These are phyloP conservation scores for Solanum sejunctum DNA, from an alignment of 257 asterid genomes.

Conservation along the genomic window DNA sequence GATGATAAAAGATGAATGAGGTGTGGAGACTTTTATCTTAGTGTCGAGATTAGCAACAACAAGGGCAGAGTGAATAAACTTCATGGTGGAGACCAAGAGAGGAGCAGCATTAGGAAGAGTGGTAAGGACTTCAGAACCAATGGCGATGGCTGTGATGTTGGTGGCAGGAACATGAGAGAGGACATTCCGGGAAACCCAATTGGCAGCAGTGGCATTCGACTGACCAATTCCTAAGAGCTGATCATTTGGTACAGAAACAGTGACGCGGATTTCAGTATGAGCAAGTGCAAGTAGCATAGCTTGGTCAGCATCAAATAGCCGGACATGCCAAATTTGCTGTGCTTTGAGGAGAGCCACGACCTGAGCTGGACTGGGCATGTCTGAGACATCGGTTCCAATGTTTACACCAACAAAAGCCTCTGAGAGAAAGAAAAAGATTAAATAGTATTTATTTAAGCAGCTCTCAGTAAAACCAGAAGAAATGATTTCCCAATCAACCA, in stretches of 20 bases:
- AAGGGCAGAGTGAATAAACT: conserved; percentile 69
- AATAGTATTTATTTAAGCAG: neutral
- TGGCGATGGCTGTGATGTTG: conserved; percentile 69
- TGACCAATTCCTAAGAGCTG: conserved; percentile 78
- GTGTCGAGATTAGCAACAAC: conserved; percentile 67
- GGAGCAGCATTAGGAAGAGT: conserved; percentile 79
- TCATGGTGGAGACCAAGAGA: conserved; percentile 60
- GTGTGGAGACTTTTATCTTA: conserved; percentile 71
- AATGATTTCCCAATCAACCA: neutral
- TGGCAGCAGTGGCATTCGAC: conserved; percentile 75
- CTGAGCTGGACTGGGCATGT: conserved; percentile 80
- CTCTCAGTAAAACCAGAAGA: neutral
- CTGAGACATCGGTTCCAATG: conserved; percentile 67
- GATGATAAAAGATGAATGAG: conserved; percentile 61
- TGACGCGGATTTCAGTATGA: conserved; percentile 56
- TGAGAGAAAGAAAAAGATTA: conserved; percentile 4
- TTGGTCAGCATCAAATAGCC: conserved; percentile 58
- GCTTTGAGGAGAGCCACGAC: conserved; percentile 77
- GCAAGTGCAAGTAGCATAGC: conserved; percentile 76
- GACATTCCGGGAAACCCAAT: conserved; percentile 76
- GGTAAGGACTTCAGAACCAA: conserved; percentile 76
- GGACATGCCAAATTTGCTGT: conserved; percentile 68
- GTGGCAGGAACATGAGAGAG: conserved; percentile 71
- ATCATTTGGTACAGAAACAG: conserved; percentile 74
- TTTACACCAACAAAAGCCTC: conserved; percentile 77